Evolutionary conservation across 306 rosid genomes (phyloP).

Genomic region (Fagus crenata): DNA sequence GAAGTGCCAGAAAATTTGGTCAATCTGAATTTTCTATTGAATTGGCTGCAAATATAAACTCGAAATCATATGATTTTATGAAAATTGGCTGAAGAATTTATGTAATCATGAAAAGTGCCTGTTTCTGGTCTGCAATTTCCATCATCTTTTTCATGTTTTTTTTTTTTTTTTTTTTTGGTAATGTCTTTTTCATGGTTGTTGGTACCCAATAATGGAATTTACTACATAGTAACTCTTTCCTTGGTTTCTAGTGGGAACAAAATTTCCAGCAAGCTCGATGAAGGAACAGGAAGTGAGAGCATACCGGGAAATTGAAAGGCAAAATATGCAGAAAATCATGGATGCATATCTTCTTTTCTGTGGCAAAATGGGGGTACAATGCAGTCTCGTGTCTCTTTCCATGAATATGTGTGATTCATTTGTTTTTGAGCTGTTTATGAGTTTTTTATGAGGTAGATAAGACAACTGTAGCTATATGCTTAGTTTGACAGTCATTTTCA

Average conservation of each 20-base stretch:
- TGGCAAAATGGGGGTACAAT: constrained; percentile 51
- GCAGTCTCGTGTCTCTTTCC: constrained; percentile 6
- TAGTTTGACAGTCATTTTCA: background rate
- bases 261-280: constrained; percentile 29
- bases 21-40: background rate
- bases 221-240: background rate
- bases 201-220: background rate
- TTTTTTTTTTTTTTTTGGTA: too few species aligned
- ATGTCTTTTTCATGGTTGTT: background rate
- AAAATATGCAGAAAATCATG: constrained; percentile 46
- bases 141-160: background rate
- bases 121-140: background rate
- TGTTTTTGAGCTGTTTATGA: background rate
- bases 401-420: constrained; percentile 7
- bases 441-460: background rate
- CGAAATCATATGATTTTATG: background rate
- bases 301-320: constrained; percentile 41
- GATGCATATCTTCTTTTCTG: constrained; percentile 54
- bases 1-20: too few species aligned
- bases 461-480: too few species aligned
- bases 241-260: constrained; percentile 26
- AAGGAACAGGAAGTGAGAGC: constrained; percentile 32
- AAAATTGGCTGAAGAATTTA: background rate
- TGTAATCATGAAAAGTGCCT: background rate
- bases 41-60: background rate